phyloP scores from a whole-genome alignment of 2,329 filamentous ascomycete genomes.

The Aureobasidium vineae region DNA sequence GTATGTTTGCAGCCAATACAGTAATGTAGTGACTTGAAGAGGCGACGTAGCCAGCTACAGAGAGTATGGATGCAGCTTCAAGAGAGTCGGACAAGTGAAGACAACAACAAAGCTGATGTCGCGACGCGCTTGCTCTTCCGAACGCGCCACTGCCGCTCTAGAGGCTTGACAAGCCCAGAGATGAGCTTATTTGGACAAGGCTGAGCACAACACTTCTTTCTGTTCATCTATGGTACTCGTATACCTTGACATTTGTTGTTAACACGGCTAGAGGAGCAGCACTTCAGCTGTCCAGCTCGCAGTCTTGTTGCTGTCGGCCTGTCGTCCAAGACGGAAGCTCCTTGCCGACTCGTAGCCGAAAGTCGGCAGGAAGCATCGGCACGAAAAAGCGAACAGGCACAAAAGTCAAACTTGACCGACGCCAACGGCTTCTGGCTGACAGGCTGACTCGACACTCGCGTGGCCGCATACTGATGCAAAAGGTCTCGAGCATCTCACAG shows the following conservation, averaged over 20 bases:
- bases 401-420: neutral
- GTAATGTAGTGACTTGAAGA: neutral
- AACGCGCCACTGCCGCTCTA: conserved; percentile 1
- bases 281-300: neutral
- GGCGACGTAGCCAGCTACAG: neutral
- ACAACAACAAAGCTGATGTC: neutral
- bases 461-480: neutral
- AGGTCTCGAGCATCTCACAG: neutral
- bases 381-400: neutral
- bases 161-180: conserved; percentile 9
- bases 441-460: neutral
- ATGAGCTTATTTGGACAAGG: conserved; percentile 9
- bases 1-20: neutral
- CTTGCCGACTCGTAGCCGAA: conserved; percentile 19
- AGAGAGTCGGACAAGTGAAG: too few species aligned
- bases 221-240: neutral
- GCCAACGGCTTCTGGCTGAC: neutral
- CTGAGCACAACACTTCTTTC: neutral
- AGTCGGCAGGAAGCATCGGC: conserved; percentile 7
- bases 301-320: neutral
- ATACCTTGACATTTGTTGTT: neutral
- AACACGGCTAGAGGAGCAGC: neutral
- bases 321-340: conserved; percentile 2
- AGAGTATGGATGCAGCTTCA: neutral
- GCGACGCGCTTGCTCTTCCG: neutral